Percentiles rank a stretch among this genome's conserved stretches.
These are phyloP conservation scores for Fusarium buharicum DNA, from an alignment of 2,329 filamentous ascomycete species.

Conservation along the genomic window DNA sequence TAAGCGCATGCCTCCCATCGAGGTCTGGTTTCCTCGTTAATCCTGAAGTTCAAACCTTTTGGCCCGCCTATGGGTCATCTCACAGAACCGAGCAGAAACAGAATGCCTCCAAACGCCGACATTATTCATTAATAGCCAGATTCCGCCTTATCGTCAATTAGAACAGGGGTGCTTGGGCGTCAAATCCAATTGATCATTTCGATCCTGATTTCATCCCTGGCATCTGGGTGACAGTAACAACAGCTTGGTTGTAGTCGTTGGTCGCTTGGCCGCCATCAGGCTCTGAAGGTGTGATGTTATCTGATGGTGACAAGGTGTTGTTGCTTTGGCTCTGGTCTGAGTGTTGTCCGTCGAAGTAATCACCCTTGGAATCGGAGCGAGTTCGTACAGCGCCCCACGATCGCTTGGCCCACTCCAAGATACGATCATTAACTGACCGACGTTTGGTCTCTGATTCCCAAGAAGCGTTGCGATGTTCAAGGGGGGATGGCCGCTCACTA, in stretches of 20 bases:
- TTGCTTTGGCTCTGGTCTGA: slow-evolving; percentile 32
- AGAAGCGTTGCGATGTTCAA: slow-evolving; percentile 43
- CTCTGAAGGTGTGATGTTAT: slow-evolving; percentile 31
- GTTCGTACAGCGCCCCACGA: slow-evolving; percentile 46
- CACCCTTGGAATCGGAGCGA: slow-evolving; percentile 40
- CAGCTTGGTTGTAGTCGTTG: slow-evolving; percentile 21
- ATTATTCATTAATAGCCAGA: slow-evolving; percentile 39
- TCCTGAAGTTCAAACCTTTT: slow-evolving; percentile 35
- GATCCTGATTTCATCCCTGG: slow-evolving; percentile 23
- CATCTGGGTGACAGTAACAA: slow-evolving; percentile 30
- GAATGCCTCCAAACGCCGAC: slow-evolving; percentile 40
- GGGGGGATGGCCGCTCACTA: slow-evolving; percentile 31
- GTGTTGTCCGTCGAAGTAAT: slow-evolving; percentile 35
- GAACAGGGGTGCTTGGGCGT: slow-evolving; percentile 5
- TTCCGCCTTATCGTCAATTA: slow-evolving; percentile 24
- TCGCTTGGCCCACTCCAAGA: slow-evolving; percentile 50
- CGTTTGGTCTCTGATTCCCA: slow-evolving; percentile 46
- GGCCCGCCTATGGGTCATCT: slow-evolving; percentile 30
- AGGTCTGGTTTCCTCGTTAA: slow-evolving; percentile 36
- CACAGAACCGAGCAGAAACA: slow-evolving; percentile 27
- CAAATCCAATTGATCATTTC: slow-evolving; percentile 18
- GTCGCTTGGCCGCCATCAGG: slow-evolving; percentile 19
- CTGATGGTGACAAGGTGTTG: slow-evolving; percentile 26
- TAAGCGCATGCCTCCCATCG: slow-evolving; percentile 47
- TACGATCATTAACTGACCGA: slow-evolving; percentile 48